These are phyloP conservation scores for Hirschfeldia incana DNA, from an alignment of 345 rosid genomes.

Conservation along the genomic window DNA sequence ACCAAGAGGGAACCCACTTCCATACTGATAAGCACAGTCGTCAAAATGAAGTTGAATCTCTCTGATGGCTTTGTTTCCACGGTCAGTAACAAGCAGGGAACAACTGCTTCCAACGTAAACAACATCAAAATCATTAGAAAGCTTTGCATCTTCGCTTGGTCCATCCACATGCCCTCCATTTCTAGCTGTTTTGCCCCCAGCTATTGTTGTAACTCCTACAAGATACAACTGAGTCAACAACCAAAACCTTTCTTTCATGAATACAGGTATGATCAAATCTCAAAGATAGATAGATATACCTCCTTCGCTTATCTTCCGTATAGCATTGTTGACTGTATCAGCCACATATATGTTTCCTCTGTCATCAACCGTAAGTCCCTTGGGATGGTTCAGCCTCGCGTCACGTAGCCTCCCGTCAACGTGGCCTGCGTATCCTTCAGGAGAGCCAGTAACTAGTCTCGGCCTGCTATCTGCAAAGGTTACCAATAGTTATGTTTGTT, in stretches of 20 bases:
- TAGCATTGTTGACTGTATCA: conserved; percentile 86
- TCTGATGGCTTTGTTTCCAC: conserved; percentile 71
- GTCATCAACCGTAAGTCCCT: conserved; percentile 89
- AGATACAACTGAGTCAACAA: not conserved
- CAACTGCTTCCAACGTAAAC: conserved; percentile 97
- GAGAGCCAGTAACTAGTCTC: conserved; percentile 81
- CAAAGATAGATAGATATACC: conserved; percentile 43
- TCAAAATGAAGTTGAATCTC: not conserved
- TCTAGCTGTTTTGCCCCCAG: conserved; percentile 79
- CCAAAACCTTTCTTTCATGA: not conserved
- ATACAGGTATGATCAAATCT: not conserved
- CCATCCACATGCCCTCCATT: conserved; percentile 99
- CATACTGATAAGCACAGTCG: not conserved
- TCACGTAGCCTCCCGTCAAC: conserved; percentile 88
- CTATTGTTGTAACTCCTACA: conserved; percentile 90
- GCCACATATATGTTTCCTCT: conserved; percentile 91
- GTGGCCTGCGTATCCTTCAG: conserved; percentile 85
- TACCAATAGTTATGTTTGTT: conserved; percentile 7
- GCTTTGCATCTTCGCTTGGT: conserved; percentile 96
- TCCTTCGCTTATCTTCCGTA: conserved; percentile 89
- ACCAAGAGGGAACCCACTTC: not conserved
- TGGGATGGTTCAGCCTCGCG: conserved; percentile 91
- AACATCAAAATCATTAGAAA: conserved; percentile 93
- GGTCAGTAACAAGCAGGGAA: conserved; percentile 88
- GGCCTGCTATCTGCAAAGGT: conserved; percentile 56